phyloP scores from a whole-genome alignment of 2,329 filamentous ascomycete species.

The Aspergillus intermedius region DNA sequence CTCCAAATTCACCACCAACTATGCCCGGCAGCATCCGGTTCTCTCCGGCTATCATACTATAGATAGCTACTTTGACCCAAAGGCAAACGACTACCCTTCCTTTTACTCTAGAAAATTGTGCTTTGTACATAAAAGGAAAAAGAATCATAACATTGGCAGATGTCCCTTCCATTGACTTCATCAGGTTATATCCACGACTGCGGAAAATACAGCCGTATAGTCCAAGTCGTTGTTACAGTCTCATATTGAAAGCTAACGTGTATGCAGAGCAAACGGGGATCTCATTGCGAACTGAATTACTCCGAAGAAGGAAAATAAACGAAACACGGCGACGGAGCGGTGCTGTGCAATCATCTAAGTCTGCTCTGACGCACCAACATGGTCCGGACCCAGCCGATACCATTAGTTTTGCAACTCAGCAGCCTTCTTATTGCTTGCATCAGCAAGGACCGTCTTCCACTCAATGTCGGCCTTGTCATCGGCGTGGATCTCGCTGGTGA shows the following conservation, averaged over 20 bases:
- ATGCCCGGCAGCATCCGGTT: too few relatives aligned
- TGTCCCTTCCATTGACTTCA: too few relatives aligned
- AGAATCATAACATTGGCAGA: too few relatives aligned
- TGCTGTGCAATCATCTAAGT: conserved; percentile 15
- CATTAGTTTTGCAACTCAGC: conserved; percentile 25
- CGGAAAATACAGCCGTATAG: conserved; percentile 6
- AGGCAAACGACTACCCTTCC: too few relatives aligned
- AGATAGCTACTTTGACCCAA: too few relatives aligned
- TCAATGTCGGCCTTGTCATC: conserved; percentile 38
- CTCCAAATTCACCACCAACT: too few relatives aligned
- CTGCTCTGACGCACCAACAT: conserved; percentile 19
- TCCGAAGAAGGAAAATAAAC: conserved; percentile 5
- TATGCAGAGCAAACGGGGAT: conserved; percentile 19
- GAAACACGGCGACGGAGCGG: conserved; percentile 5
- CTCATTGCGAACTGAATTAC: conserved; percentile 17
- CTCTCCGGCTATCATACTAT: too few relatives aligned
- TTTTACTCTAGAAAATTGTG: too few relatives aligned
- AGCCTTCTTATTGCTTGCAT: conserved; percentile 38
- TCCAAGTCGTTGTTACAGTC: conserved; percentile 32
- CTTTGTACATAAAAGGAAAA: too few relatives aligned
- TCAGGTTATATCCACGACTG: conserved; percentile 9
- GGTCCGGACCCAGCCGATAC: conserved; percentile 31
- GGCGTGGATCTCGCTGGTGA: conserved; percentile 35
- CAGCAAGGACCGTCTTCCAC: conserved; percentile 34
- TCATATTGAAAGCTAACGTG: conserved; percentile 33